These are phyloP conservation scores for Candida tammaniensis DNA, from an alignment of 805 yeast genomes.

Conservation along the genomic window DNA sequence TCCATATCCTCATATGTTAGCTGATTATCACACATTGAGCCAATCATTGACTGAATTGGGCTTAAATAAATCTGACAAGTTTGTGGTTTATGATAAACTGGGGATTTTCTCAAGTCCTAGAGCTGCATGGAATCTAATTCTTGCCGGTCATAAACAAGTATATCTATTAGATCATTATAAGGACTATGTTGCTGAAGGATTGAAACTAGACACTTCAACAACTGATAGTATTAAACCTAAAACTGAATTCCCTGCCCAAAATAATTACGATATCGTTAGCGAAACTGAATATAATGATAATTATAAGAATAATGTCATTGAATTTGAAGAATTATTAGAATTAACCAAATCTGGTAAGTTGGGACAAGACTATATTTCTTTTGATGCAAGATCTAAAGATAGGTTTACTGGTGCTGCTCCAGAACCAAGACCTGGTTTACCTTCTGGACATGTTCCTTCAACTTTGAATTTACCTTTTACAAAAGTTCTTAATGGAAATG, in stretches of 20 bases:
- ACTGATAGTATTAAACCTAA: slow-evolving; percentile 7
- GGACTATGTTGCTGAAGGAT: slow-evolving; percentile 43
- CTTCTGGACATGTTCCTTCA: slow-evolving; percentile 89
- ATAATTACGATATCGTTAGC: slow-evolving; percentile 18
- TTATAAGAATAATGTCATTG: slow-evolving; percentile 49
- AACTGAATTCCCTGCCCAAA: not conserved
- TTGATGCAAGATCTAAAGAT: slow-evolving; percentile 79
- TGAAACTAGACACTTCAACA: slow-evolving; percentile 8
- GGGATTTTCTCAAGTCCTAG: slow-evolving; percentile 89
- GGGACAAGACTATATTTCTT: slow-evolving; percentile 46
- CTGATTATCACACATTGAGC: slow-evolving; percentile 56
- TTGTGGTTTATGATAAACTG: slow-evolving; percentile 80
- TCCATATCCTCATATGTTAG: slow-evolving; percentile 89
- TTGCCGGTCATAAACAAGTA: slow-evolving; percentile 74
- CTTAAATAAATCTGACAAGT: slow-evolving; percentile 47
- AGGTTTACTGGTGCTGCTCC: slow-evolving; percentile 78
- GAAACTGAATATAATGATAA: slow-evolving; percentile 29
- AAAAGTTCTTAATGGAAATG: slow-evolving; percentile 51
- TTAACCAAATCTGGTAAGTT: slow-evolving; percentile 51
- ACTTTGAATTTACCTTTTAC: slow-evolving; percentile 74
- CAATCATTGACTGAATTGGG: slow-evolving; percentile 55
- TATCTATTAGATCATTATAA: slow-evolving; percentile 68
- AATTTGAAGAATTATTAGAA: slow-evolving; percentile 62
- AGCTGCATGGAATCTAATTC: slow-evolving; percentile 84
- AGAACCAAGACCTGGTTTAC: slow-evolving; percentile 85